Percentiles rank a stretch among this genome's conserved stretches.
phyloP scores from a whole-genome alignment of 768 basidiomycete species.

The Cyclocybe cylindracea region DNA sequence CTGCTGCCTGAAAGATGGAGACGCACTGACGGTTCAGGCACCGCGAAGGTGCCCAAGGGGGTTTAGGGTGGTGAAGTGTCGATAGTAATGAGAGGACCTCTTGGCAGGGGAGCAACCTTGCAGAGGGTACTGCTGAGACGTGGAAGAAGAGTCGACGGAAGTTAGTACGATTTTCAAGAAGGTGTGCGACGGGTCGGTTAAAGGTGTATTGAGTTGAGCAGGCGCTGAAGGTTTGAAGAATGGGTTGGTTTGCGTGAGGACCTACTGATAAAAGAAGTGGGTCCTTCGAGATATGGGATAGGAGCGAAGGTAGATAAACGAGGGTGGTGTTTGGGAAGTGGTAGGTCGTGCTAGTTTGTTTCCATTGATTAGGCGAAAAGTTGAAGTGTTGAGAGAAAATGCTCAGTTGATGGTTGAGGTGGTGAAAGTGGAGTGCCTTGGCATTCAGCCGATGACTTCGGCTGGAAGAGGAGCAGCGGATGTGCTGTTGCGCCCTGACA shows the following conservation, averaged over 20 bases:
- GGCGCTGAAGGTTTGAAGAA: conserved; percentile 16
- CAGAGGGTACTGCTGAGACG: conserved; percentile 23
- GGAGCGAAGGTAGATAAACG: no score
- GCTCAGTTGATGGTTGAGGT: conserved; percentile 1
- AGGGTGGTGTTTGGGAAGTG: neutral
- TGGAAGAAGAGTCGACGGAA: conserved; percentile 15
- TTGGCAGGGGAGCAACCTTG: conserved; percentile 36
- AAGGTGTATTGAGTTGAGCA: conserved; percentile 15
- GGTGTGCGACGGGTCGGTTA: conserved; percentile 23
- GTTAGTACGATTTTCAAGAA: conserved; percentile 34
- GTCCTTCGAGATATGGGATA: no score
- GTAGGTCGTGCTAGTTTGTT: neutral
- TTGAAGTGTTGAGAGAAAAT: conserved; percentile 3
- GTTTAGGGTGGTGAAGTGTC: conserved; percentile 33
- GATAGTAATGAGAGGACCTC: conserved; percentile 46
- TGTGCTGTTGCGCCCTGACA: neutral
- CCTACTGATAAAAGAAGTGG: neutral
- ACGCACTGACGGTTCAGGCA: conserved; percentile 16
- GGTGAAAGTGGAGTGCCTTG: conserved; percentile 24
- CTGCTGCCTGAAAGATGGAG: conserved; percentile 18
- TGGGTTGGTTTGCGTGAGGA: conserved; percentile 6
- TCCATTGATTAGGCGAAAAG: conserved; percentile 2
- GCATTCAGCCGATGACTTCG: conserved; percentile 18
- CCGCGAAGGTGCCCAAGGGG: conserved; percentile 32
- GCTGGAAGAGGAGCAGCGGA: conserved; percentile 8